phyloP scores from a whole-genome alignment of 352 stramenopile species.

The Pythium chondricola region DNA sequence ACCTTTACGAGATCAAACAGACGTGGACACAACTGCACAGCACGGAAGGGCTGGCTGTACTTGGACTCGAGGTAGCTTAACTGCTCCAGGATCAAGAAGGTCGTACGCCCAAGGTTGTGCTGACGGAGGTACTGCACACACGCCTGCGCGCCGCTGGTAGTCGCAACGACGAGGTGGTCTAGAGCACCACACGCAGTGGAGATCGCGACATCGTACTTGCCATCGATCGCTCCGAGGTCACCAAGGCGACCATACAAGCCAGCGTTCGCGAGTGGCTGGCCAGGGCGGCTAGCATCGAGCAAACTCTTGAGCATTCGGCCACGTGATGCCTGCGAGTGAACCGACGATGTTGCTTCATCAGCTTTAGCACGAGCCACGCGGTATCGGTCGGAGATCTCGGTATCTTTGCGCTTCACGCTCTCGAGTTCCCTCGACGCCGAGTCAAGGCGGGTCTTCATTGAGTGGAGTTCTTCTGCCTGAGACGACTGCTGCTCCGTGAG shows the following conservation, averaged over 20 bases:
- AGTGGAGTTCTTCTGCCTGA: slow-evolving; percentile 44
- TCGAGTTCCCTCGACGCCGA: slow-evolving; percentile 81
- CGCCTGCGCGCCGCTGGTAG: slow-evolving; percentile 90
- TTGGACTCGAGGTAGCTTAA: slow-evolving; percentile 81
- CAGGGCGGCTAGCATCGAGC: slow-evolving; percentile 86
- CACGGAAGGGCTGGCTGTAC: slow-evolving; percentile 56
- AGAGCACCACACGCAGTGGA: slow-evolving; percentile 95
- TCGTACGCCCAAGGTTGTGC: slow-evolving; percentile 94
- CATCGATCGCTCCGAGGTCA: slow-evolving; percentile 94
- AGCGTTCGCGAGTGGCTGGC: slow-evolving; percentile 87
- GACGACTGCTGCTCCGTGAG: slow-evolving; percentile 53
- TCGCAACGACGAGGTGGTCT: slow-evolving; percentile 97
- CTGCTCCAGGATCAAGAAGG: slow-evolving; percentile 98
- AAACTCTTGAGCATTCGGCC: slow-evolving; percentile 86
- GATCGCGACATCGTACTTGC: slow-evolving; percentile 97
- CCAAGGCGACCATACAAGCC: slow-evolving; percentile 95
- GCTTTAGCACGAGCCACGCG: slow-evolving; percentile 68
- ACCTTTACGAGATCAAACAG: slow-evolving; percentile 89
- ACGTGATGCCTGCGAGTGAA: slow-evolving; percentile 61
- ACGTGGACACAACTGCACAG: slow-evolving; percentile 43
- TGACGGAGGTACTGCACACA: slow-evolving; percentile 95
- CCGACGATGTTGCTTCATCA: slow-evolving; percentile 59
- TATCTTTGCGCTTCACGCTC: slow-evolving; percentile 42
- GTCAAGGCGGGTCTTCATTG: slow-evolving; percentile 69
- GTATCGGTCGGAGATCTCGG: slow-evolving; percentile 46